Base-by-base conservation (phyloP, 768 basidiomycete genomes). In the Dentipellis sp. region DNA sequence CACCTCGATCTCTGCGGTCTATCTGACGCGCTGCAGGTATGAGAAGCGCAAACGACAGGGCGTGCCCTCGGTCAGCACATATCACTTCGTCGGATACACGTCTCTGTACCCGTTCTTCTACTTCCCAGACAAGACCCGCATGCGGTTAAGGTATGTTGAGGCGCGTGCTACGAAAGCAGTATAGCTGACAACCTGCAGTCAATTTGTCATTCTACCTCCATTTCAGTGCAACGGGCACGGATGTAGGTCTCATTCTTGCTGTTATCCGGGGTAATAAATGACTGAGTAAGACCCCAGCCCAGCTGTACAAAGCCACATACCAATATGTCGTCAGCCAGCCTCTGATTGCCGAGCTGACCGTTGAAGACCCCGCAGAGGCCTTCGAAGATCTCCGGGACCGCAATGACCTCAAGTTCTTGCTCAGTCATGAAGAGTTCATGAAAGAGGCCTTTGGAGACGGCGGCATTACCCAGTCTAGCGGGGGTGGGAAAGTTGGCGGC, bases 321-420 rank as follows among this genome's bases (percentile, higher is more conserved):
- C 77, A 83, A 65, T 80, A 90, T 64, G 78, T 89, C 17, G 68
- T 88, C 45, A 72, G 78, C 12, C 79, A 79, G 50, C 75, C 84
- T 1, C 72, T 79, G 51, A 81, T 95, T 39, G 85, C 88, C n/a
- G 95, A 98, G 69, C 72, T 98, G 42, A 97, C 94, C 1, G 90
- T 99, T 19, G 97, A 99, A 71, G 97, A 99, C 68, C 97, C 97
- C 1, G 93, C 93, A 0, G 97, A 99, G 71, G 90, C 91, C 10
- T 97, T 99, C 65, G 95, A 98, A 68, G 97, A 98, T 68, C 78
- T 98, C 45, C 77, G 95, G 36, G 97, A 98, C 71, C 86, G 91
- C 54, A 89, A 88, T 62, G 97, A 99, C 68, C 76, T 98, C 17
- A 73, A 78, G 59, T 88, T 88, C 79, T 75, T 98, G 17, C 75